A percentile compares a stretch with the other conserved stretches of the same genome.
Conservation (phyloP, 805 yeast genomes). For the Metschnikowia aberdeeniae region DNA sequence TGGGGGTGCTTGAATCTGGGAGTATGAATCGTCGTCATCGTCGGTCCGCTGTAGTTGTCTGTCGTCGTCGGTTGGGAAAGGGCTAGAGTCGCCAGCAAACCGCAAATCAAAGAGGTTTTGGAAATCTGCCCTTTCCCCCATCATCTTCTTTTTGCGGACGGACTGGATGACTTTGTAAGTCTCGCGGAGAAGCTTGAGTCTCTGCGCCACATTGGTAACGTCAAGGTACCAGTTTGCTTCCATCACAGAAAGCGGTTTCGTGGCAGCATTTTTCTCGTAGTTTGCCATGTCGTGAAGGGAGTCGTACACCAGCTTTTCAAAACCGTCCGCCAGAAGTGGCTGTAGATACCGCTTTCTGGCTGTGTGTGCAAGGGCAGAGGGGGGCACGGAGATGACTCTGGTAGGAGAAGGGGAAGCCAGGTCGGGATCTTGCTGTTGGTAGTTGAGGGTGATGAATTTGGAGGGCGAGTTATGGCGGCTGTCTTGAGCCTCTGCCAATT, state of each 20-base stretch:
- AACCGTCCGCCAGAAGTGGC: conserved; percentile 7
- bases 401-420: conserved; percentile 3
- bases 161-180: conserved; percentile 18
- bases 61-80: conserved; percentile 16
- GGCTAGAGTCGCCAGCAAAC: conserved; percentile 11
- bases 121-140: conserved; percentile 19
- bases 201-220: conserved; percentile 16
- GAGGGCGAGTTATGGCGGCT: conserved; percentile 7
- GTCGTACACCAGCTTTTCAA: conserved; percentile 12
- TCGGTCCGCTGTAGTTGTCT: conserved; percentile 6
- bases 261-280: conserved; percentile 4
- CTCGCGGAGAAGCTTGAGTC: conserved; percentile 17
- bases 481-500: conserved; percentile 13
- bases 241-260: neutral
- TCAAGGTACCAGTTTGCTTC: conserved; percentile 16
- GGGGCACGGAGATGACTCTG: neutral
- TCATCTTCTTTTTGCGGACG: conserved; percentile 17
- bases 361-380: conserved; percentile 4
- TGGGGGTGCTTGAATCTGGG: conserved; percentile 1
- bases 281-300: conserved; percentile 10
- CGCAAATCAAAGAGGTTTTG: conserved; percentile 9
- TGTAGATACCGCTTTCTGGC: conserved; percentile 8
- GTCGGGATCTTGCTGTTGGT: neutral
- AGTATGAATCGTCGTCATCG: conserved; percentile 11
- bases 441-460: conserved; percentile 8